Conservation (phyloP, 2,329 filamentous ascomycete genomes). For the Lecanosticta acicola region DNA sequence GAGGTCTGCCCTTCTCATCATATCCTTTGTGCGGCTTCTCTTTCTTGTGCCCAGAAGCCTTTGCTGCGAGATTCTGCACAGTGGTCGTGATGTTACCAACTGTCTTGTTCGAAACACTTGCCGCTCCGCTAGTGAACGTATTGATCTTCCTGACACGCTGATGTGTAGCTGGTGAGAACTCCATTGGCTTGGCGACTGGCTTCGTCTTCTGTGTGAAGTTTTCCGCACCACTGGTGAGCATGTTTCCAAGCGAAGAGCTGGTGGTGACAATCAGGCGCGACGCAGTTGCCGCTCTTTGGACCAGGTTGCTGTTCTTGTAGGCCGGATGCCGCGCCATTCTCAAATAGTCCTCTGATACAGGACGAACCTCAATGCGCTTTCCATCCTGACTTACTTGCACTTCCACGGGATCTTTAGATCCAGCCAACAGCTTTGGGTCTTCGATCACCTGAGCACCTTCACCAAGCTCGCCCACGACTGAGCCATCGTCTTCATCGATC, state of each 20-base stretch:
- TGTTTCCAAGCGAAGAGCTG: slow-evolving; percentile 71
- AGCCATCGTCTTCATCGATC: slow-evolving; percentile 92
- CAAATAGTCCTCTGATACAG: slow-evolving; percentile 65
- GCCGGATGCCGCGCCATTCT: slow-evolving; percentile 77
- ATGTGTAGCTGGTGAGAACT: slow-evolving; percentile 80
- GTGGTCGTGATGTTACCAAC: slow-evolving; percentile 77
- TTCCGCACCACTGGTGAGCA: slow-evolving; percentile 71
- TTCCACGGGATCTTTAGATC: slow-evolving; percentile 87
- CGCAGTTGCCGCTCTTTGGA: slow-evolving; percentile 79
- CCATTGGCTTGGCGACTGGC: slow-evolving; percentile 72
- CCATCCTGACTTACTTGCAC: slow-evolving; percentile 67
- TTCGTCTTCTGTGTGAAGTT: slow-evolving; percentile 74
- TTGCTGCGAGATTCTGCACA: slow-evolving; percentile 84
- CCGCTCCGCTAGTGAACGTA: slow-evolving; percentile 73
- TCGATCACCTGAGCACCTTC: slow-evolving; percentile 78
- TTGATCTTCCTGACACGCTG: slow-evolving; percentile 83
- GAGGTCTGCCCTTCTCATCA: slow-evolving; percentile 63
- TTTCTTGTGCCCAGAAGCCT: slow-evolving; percentile 59
- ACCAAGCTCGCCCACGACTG: slow-evolving; percentile 84
- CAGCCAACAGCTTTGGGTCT: slow-evolving; percentile 66
- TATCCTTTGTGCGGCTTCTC: slow-evolving; percentile 52
- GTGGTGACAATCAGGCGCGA: slow-evolving; percentile 89
- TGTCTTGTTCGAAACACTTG: slow-evolving; percentile 74
- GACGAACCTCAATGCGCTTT: slow-evolving; percentile 62
- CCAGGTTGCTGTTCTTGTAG: slow-evolving; percentile 82